These are phyloP conservation scores for Prunus kanzakura DNA, from an alignment of 306 rosid genomes.

Conservation along the genomic window DNA sequence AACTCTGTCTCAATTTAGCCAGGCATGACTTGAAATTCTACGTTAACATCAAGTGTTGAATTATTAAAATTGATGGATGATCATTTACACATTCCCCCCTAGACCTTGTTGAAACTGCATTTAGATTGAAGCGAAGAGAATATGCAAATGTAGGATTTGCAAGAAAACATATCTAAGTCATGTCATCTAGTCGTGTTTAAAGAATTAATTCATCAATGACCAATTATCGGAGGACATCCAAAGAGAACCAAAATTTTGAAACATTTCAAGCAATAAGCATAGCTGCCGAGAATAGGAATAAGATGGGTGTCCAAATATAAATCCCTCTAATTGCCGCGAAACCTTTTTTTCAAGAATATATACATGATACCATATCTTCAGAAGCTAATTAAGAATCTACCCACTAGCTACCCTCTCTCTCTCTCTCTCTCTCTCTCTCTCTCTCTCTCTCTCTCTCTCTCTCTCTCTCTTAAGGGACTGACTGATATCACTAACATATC, in stretches of 20 bases:
- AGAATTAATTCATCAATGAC: constrained; percentile 5
- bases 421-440: background rate
- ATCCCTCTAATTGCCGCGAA: background rate
- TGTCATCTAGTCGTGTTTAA: background rate
- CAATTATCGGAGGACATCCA: background rate
- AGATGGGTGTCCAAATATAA: constrained; percentile 9
- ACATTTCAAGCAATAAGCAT: background rate
- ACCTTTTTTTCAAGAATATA: too few relatives aligned
- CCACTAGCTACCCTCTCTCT: background rate
- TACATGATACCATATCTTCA: too few relatives aligned
- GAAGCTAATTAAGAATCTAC: too few relatives aligned
- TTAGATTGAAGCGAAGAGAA: background rate
- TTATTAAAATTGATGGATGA: background rate
- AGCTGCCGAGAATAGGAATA: constrained; percentile 14
- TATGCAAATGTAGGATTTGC: background rate
- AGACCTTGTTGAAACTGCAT: background rate
- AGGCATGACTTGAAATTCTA: constrained; percentile 1
- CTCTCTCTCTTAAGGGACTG: background rate
- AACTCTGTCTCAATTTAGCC: background rate
- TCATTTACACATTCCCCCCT: background rate
- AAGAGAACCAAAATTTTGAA: constrained; percentile 8
- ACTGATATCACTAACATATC: background rate
- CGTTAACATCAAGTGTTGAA: background rate
- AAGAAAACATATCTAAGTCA: constrained; percentile 1
- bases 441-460: background rate